phyloP scores from a whole-genome alignment of 768 basidiomycete genomes.

The Galerina sulciceps region DNA sequence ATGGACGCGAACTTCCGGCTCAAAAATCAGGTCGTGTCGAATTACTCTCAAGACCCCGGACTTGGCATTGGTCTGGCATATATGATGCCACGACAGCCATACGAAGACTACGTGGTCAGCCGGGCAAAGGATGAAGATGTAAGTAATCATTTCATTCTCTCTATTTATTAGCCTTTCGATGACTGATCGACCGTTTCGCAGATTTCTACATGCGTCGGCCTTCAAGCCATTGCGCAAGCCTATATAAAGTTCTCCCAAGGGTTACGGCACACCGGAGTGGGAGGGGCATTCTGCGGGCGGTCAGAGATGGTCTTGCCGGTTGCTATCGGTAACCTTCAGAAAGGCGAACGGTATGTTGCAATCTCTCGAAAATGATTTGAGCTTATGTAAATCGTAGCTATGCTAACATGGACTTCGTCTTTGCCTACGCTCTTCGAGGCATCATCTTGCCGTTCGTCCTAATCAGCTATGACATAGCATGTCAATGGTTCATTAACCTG shows the following conservation, averaged over 20 bases:
- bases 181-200: no score
- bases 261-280: constrained; percentile 26
- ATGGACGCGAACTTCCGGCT: neutral
- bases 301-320: constrained; percentile 25
- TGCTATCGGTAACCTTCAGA: constrained; percentile 33
- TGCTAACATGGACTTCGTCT: constrained; percentile 29
- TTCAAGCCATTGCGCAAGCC: constrained; percentile 27
- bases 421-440: constrained; percentile 5
- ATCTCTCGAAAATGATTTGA: no score
- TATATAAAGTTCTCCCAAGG: constrained; percentile 26
- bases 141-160: no score
- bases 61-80: constrained; percentile 1
- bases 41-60: constrained; percentile 4
- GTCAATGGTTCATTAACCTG: constrained; percentile 28
- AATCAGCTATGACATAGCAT: constrained; percentile 33
- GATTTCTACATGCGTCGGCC: constrained; percentile 32
- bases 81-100: no score
- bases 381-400: constrained; percentile 19
- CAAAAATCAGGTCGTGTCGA: constrained; percentile 6
- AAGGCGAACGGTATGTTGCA: constrained; percentile 32
- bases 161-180: no score
- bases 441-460: neutral
- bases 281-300: constrained; percentile 22
- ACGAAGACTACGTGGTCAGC: no score
- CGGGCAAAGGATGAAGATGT: no score